Conservation (phyloP, 2,329 filamentous ascomycete species). For the Nannizziopsis barbatae region DNA sequence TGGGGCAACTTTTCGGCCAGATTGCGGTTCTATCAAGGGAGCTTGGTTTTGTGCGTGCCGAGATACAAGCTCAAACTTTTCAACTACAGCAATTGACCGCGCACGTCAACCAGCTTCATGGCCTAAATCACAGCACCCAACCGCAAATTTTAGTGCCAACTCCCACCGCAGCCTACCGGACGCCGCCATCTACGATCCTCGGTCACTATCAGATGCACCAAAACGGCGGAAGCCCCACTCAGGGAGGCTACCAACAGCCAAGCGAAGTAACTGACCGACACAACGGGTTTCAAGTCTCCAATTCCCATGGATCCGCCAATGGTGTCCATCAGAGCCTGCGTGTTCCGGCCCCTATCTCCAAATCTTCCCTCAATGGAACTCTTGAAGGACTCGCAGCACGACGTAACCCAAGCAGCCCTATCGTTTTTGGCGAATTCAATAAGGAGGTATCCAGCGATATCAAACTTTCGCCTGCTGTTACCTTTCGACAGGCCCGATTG, state of each 20-base stretch:
- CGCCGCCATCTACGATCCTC: neutral
- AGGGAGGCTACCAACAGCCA: neutral
- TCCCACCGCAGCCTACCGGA: slow-evolving; percentile 7
- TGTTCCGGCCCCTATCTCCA: slow-evolving; percentile 7
- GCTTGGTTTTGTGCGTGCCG: slow-evolving; percentile 5
- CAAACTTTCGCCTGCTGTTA: neutral
- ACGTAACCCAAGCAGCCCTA: slow-evolving; percentile 2
- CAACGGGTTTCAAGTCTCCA: neutral
- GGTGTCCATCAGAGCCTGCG: neutral
- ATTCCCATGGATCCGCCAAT: neutral
- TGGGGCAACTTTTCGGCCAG: neutral
- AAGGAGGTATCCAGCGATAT: neutral
- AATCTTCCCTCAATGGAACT: neutral
- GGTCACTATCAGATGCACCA: neutral
- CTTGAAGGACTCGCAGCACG: neutral
- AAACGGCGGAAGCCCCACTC: neutral
- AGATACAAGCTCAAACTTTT: slow-evolving; percentile 7
- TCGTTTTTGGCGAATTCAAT: neutral
- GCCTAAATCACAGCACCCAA: neutral
- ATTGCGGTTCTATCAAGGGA: slow-evolving; percentile 4
- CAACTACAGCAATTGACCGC: slow-evolving; percentile 8
- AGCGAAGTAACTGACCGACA: neutral
- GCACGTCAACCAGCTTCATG: slow-evolving; percentile 1
- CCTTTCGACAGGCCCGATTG: neutral
- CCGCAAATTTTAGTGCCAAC: slow-evolving; percentile 3